Percentiles rank a stretch among this genome's conserved stretches.
phyloP scores from a whole-genome alignment of 1,139 yeast species.

The Hyphopichia wangnamkhiaoensis region DNA sequence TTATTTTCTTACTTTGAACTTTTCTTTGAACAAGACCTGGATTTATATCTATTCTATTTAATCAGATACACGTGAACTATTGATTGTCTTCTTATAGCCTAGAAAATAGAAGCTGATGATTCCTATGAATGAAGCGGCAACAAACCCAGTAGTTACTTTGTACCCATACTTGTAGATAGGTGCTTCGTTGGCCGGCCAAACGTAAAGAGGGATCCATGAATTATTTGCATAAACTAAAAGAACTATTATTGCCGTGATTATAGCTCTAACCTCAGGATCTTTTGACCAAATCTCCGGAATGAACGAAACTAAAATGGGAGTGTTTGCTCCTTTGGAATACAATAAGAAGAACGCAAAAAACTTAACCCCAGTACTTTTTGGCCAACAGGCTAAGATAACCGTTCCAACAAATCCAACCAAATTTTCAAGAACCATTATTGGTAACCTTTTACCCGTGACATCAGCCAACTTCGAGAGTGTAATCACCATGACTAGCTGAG shows the following conservation, averaged over 20 bases:
- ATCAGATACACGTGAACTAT: too few species aligned
- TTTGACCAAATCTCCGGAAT: constrained; percentile 1
- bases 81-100: neutral
- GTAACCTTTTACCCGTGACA: constrained; percentile 45
- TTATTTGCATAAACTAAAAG: constrained; percentile 30
- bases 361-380: constrained; percentile 21
- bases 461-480: constrained; percentile 30
- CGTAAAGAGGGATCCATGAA: constrained; percentile 19
- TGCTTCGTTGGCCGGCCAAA: constrained; percentile 3
- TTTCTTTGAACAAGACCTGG: too few species aligned
- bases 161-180: constrained; percentile 2
- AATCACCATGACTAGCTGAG: neutral
- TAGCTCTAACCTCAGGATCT: constrained; percentile 28
- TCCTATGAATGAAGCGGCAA: constrained; percentile 1
- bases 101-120: neutral
- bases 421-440: constrained; percentile 47
- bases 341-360: constrained; percentile 17
- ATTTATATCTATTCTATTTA: too few species aligned
- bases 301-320: constrained; percentile 16
- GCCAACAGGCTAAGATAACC: constrained; percentile 20
- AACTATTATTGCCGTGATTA: constrained; percentile 16
- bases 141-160: constrained; percentile 1
- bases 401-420: constrained; percentile 20
- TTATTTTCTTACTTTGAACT: too few species aligned
- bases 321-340: constrained; percentile 34